Conservation (phyloP, 352 stramenopile genomes). For the Elongisporangium prolatum region DNA sequence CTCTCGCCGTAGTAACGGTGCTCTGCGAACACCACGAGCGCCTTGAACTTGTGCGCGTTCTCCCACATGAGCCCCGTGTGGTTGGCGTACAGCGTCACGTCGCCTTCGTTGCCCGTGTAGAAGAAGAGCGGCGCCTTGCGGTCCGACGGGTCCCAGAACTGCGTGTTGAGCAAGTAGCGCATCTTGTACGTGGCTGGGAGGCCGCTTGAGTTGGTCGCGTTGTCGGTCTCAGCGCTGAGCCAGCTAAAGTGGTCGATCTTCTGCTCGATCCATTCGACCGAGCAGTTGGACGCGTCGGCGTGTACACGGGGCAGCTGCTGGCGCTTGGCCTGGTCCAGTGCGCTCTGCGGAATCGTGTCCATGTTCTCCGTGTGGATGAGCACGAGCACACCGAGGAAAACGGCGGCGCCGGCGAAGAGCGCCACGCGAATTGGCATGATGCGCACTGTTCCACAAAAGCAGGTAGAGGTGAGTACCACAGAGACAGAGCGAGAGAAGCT, state of each 20-base stretch:
- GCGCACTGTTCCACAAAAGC: slow-evolving; percentile 10
- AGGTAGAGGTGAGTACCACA: neutral
- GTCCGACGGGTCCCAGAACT: slow-evolving; percentile 72
- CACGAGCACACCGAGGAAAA: slow-evolving; percentile 61
- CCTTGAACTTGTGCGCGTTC: slow-evolving; percentile 83
- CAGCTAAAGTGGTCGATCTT: slow-evolving; percentile 89
- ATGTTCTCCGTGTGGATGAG: slow-evolving; percentile 69
- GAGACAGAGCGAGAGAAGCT: neutral
- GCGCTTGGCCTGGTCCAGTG: slow-evolving; percentile 43
- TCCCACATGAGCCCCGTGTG: slow-evolving; percentile 95
- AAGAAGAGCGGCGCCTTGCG: slow-evolving; percentile 87
- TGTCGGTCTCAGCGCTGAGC: slow-evolving; percentile 16
- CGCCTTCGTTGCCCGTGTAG: slow-evolving; percentile 94
- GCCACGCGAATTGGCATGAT: slow-evolving; percentile 42
- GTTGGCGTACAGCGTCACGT: slow-evolving; percentile 93
- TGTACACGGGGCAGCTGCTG: slow-evolving; percentile 32
- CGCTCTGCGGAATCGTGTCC: slow-evolving; percentile 31
- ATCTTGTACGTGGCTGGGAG: slow-evolving; percentile 70
- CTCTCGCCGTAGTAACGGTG: slow-evolving; percentile 95
- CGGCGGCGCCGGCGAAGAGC: slow-evolving; percentile 32
- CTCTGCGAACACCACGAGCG: slow-evolving; percentile 93
- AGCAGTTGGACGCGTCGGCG: slow-evolving; percentile 69
- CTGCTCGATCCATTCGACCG: slow-evolving; percentile 84
- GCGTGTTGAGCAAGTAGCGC: slow-evolving; percentile 87
- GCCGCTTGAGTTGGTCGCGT: slow-evolving; percentile 17